These are phyloP conservation scores for Colletotrichum simmondsii DNA, from an alignment of 2,329 filamentous ascomycete genomes.

Conservation along the genomic window DNA sequence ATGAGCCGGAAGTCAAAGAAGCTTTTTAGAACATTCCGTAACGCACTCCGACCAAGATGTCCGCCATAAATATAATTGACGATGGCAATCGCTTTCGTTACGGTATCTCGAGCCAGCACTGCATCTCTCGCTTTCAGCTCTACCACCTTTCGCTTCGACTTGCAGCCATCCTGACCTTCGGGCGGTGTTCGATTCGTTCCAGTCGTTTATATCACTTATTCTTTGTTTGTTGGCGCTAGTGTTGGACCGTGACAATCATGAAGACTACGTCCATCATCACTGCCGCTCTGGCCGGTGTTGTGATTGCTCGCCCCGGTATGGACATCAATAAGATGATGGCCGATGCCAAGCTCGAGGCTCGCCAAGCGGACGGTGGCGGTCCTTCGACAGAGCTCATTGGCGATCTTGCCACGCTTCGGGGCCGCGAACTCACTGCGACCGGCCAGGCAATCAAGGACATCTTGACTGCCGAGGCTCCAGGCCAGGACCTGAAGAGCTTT, in stretches of 20 bases:
- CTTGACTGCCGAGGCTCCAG: slow-evolving; percentile 43
- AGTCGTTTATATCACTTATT: slow-evolving; percentile 1
- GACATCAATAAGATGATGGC: slow-evolving; percentile 38
- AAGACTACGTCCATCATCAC: slow-evolving; percentile 21
- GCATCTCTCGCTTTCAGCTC: slow-evolving; percentile 25
- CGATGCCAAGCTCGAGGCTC: slow-evolving; percentile 30
- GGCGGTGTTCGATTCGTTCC: slow-evolving; percentile 26
- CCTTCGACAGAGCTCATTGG: slow-evolving; percentile 44
- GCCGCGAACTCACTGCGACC: slow-evolving; percentile 44
- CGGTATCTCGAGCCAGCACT: not conserved
- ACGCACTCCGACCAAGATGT: not conserved
- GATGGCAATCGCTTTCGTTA: not conserved
- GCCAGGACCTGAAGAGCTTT: slow-evolving; percentile 35
- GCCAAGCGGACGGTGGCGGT: slow-evolving; percentile 25
- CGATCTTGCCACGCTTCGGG: slow-evolving; percentile 47
- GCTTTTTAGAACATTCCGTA: slow-evolving; percentile 26
- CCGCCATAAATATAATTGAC: slow-evolving; percentile 21
- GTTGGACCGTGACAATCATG: slow-evolving; percentile 11
- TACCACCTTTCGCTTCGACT: slow-evolving; percentile 24
- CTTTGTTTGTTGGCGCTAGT: not conserved
- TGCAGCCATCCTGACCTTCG: slow-evolving; percentile 20
- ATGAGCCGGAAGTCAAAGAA: slow-evolving; percentile 34
- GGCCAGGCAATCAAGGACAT: slow-evolving; percentile 52
- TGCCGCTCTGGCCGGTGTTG: slow-evolving; percentile 14
- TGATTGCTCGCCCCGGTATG: slow-evolving; percentile 39